Percentiles rank a stretch among this genome's conserved stretches.
Evolutionary conservation across 1,139 yeast species (phyloP).

Genomic region (Candida sanyaensis): DNA sequence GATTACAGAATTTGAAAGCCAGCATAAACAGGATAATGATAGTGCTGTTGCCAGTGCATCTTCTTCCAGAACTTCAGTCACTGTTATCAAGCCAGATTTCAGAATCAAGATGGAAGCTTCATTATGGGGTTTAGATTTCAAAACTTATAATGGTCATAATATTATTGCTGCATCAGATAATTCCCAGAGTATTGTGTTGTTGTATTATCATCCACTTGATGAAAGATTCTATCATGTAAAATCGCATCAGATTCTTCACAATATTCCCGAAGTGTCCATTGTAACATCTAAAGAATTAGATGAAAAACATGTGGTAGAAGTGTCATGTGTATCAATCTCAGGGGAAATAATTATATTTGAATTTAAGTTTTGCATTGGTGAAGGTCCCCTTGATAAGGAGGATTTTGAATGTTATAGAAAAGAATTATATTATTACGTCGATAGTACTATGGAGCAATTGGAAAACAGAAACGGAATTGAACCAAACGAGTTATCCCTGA

Average conservation of each 20-base stretch:
- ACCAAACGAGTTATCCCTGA: constrained; percentile 6
- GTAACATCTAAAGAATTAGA: constrained; percentile 5
- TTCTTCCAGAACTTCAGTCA: constrained; percentile 4
- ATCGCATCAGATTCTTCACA: constrained; percentile 51
- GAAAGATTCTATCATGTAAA: constrained; percentile 32
- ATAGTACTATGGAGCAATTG: constrained; percentile 29
- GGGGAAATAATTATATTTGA: constrained; percentile 48
- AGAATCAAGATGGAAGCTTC: constrained; percentile 42
- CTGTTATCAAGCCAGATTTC: constrained; percentile 31
- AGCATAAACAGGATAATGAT: constrained; percentile 1
- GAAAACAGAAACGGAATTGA: constrained; percentile 20
- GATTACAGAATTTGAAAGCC: constrained; percentile 15
- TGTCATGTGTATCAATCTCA: constrained; percentile 48
- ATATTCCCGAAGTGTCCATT: constrained; percentile 57
- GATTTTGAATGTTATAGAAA: constrained; percentile 19
- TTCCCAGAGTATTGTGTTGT: constrained; percentile 46
- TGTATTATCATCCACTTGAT: constrained; percentile 32
- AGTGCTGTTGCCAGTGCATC: constrained; percentile 12
- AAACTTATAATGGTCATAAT: constrained; percentile 27
- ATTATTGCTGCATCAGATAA: constrained; percentile 61
- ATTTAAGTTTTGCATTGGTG: constrained; percentile 26
- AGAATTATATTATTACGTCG: constrained; percentile 26
- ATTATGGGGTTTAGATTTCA: constrained; percentile 66
- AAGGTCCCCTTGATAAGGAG: constrained; percentile 30
- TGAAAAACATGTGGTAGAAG: constrained; percentile 23